phyloP scores from a whole-genome alignment of 2,329 filamentous ascomycete genomes.

The Aspergillus thermomutatus region DNA sequence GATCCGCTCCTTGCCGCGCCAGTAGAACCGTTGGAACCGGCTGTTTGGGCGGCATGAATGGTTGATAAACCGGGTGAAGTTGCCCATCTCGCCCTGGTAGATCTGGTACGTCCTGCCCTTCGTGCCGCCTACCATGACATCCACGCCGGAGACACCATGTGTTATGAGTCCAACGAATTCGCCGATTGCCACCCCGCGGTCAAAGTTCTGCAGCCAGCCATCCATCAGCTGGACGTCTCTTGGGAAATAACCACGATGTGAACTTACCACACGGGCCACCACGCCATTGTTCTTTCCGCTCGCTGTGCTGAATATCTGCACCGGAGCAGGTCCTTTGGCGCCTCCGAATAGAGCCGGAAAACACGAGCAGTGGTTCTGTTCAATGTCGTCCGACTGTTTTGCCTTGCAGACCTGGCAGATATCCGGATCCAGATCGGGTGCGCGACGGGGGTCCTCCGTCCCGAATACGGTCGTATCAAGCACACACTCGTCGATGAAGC shows the following conservation, averaged over 20 bases:
- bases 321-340: conserved; percentile 39
- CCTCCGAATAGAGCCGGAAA: conserved; percentile 53
- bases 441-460: conserved; percentile 48
- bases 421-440: conserved; percentile 31
- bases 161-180: conserved; percentile 57
- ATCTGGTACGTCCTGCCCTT: conserved; percentile 49
- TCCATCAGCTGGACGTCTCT: not conserved
- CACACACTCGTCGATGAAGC: conserved; percentile 43
- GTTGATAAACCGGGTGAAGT: conserved; percentile 59
- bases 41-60: conserved; percentile 57
- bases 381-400: conserved; percentile 50
- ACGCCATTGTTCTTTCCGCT: conserved; percentile 56
- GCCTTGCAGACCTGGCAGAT: conserved; percentile 47
- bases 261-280: conserved; percentile 22
- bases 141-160: conserved; percentile 49
- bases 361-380: conserved; percentile 50
- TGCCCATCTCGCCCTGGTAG: conserved; percentile 54
- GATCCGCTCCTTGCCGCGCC: conserved; percentile 54
- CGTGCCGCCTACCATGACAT: conserved; percentile 53
- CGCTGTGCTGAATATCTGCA: conserved; percentile 53
- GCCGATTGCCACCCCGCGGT: conserved; percentile 51
- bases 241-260: no score
- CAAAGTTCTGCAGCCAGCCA: conserved; percentile 47
- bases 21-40: conserved; percentile 56
- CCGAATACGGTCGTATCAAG: conserved; percentile 51